Base-by-base conservation (phyloP, 179 eudicot genomes). In the Spergularia azorica region DNA sequence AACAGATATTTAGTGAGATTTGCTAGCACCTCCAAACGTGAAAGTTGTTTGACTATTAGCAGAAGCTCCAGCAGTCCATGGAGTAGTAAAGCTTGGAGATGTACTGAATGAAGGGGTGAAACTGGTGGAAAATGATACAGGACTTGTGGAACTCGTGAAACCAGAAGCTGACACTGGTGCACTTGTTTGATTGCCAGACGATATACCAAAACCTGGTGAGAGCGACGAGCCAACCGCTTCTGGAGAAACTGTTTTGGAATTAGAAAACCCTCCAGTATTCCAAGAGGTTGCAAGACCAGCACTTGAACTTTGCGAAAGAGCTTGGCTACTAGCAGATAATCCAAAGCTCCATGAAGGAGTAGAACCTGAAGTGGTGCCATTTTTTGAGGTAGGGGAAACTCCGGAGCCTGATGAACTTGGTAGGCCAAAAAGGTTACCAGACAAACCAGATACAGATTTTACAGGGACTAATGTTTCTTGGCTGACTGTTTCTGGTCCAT, bases 1-100 rank as follows among this genome's bases (percentile, higher is more conserved):
- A 32, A 62, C 57, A 67, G 51, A 68, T 69, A n/a, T 62, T 39
- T 16, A 16, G 6, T n/a, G 57, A 56, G 54, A 54, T 67, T 54
- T 63, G 71, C 64, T 36, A 11, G 57, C 59, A 87, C 91, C 81
- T 86, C 97, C 98, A 80, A 89, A 89, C 58, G 84, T 61, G 77
- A 90, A 88, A 20, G 90, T 76, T 17, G 82, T 18, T 67, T 84
- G 89, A 78, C 77, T 83, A 52, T 68, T 82, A 52, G 83, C 76
- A 73, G 79, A 74, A 80, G 75, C 76, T 77, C 88, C 84, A 63
- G 73, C 78, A 71, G 77, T 82, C 84, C 79, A 82, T 12, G 84
- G 38, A 64, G 86, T 48, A 17, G 71, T 13, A 70, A 77, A 77
- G 61, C 80, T 77, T 8, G 84, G 62, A 61, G 70, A 39, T 52